Percentiles rank a stretch among this genome's conserved stretches.
These are phyloP conservation scores for Porogramme epimiltina DNA, from an alignment of 1,284 basidiomycete genomes.

Conservation along the genomic window DNA sequence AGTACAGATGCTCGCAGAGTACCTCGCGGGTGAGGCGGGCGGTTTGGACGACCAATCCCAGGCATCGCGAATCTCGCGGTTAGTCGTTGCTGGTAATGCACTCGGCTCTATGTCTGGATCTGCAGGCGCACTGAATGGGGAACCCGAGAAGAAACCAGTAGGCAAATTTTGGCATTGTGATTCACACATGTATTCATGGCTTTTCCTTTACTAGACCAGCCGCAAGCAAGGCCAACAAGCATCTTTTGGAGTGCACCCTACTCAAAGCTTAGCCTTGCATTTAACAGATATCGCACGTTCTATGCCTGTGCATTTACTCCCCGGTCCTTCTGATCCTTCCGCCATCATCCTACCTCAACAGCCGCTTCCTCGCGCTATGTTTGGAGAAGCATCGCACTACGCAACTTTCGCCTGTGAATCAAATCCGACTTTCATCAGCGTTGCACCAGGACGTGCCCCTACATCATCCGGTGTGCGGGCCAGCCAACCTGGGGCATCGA, in stretches of 20 bases:
- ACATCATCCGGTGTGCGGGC: constrained; percentile 15
- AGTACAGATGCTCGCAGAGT: constrained; percentile 84
- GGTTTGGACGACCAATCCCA: constrained; percentile 61
- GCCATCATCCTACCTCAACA: constrained; percentile 93
- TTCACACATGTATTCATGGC: not conserved
- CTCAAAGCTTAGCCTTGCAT: constrained; percentile 67
- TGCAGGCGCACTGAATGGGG: constrained; percentile 32
- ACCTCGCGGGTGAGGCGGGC: constrained; percentile 85
- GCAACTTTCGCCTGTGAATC: constrained; percentile 80
- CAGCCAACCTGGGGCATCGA: constrained; percentile 20
- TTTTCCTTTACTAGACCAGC: constrained; percentile 33
- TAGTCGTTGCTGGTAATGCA: constrained; percentile 89
- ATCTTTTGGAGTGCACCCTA: constrained; percentile 76
- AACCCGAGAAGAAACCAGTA: constrained; percentile 64
- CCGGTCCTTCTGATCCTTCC: constrained; percentile 87
- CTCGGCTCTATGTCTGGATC: constrained; percentile 51
- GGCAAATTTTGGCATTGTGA: constrained; percentile 9
- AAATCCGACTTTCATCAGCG: constrained; percentile 87
- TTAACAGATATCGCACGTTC: constrained; percentile 74
- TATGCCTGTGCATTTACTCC: constrained; percentile 82
- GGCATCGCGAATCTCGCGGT: constrained; percentile 75
- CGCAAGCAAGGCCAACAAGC: constrained; percentile 61
- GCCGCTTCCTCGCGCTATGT: constrained; percentile 89
- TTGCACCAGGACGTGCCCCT: constrained; percentile 35
- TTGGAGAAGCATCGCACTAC: constrained; percentile 69